These are phyloP conservation scores for Fraxinus nigra DNA, from an alignment of 305 asterid genomes.

Conservation along the genomic window DNA sequence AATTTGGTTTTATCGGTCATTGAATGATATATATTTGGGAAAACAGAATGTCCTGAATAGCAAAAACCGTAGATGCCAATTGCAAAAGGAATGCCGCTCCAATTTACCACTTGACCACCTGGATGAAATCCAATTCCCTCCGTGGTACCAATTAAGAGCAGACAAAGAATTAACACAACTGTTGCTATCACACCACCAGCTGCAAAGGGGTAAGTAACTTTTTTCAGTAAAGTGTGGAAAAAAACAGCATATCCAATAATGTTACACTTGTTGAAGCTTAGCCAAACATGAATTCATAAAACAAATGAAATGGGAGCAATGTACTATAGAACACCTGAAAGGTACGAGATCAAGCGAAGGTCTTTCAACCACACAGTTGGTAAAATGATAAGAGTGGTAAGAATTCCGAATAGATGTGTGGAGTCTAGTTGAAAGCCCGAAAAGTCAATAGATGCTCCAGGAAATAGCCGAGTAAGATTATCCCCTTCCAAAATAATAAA, in stretches of 20 bases:
- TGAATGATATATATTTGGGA: conserved; percentile 91
- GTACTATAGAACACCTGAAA: conserved; percentile 58
- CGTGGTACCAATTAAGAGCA: conserved; percentile 52
- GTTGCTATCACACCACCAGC: conserved; percentile 83
- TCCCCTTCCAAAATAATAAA: conserved; percentile 83
- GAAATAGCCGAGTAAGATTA: conserved; percentile 67
- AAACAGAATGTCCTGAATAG: conserved; percentile 94
- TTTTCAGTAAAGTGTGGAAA: background rate
- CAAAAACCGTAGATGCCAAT: conserved; percentile 86
- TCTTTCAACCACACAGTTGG: conserved; percentile 84
- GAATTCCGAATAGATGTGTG: conserved; percentile 57
- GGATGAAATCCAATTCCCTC: conserved; percentile 71
- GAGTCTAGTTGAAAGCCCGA: conserved; percentile 59
- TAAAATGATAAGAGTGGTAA: conserved; percentile 50
- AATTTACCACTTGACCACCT: conserved; percentile 45
- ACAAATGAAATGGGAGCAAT: background rate
- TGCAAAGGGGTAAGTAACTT: conserved; percentile 25
- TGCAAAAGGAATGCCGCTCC: conserved; percentile 82
- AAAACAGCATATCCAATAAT: background rate
- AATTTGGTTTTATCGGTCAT: conserved; percentile 90
- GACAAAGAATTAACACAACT: conserved; percentile 50
- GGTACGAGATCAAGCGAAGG: conserved; percentile 69
- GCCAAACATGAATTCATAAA: background rate
- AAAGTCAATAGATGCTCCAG: conserved; percentile 56
- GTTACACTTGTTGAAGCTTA: background rate